phyloP scores from a whole-genome alignment of 2,329 filamentous ascomycete species.

The Epichloe amarillans region DNA sequence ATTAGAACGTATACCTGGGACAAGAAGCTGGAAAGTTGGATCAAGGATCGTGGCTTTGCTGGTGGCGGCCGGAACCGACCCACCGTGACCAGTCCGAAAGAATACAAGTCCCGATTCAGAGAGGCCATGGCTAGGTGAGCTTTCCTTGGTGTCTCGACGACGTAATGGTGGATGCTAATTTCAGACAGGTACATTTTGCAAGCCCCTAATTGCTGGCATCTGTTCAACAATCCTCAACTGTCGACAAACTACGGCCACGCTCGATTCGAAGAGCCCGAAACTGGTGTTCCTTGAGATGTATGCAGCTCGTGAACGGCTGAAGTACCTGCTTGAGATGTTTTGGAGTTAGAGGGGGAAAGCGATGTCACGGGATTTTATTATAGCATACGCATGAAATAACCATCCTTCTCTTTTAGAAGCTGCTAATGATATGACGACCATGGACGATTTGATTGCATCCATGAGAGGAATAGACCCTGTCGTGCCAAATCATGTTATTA shows the following conservation, averaged over 20 bases:
- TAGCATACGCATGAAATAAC: background rate
- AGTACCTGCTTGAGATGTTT: background rate
- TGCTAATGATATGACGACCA: background rate
- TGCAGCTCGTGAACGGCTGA: background rate
- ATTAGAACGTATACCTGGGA: constrained; percentile 99
- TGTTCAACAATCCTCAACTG: constrained; percentile 38
- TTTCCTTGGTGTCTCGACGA: background rate
- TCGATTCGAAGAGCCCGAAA: constrained; percentile 26
- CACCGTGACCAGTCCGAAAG: constrained; percentile 92
- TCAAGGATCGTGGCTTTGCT: constrained; percentile 86
- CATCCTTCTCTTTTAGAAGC: background rate
- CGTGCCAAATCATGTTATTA: too few species aligned
- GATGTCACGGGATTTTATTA: background rate
- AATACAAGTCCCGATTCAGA: constrained; percentile 91
- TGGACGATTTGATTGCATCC: background rate
- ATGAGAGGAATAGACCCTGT: too few species aligned
- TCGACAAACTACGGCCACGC: constrained; percentile 23
- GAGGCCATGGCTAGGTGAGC: constrained; percentile 87
- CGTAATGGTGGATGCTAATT: background rate
- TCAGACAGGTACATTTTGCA: constrained; percentile 52
- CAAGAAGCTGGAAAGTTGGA: constrained; percentile 99
- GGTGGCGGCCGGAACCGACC: constrained; percentile 68
- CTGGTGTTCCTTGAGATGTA: background rate
- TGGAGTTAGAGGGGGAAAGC: background rate
- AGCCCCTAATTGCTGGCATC: constrained; percentile 64